phyloP scores from a whole-genome alignment of 306 rosid genomes.

The Vigna nakashimae region DNA sequence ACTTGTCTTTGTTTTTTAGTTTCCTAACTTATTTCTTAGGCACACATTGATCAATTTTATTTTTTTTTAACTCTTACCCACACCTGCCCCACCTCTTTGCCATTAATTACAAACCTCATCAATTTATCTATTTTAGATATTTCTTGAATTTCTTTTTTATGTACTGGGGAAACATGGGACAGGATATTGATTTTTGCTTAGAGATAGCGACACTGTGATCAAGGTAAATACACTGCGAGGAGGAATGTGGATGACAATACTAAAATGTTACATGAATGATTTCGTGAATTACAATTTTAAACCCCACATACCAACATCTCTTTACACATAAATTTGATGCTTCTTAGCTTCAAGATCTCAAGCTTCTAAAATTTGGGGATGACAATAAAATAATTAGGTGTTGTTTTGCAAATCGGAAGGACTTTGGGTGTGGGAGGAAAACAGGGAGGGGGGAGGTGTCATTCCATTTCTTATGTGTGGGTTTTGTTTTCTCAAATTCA shows the following conservation, averaged over 20 bases:
- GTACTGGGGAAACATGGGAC: background rate
- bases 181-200: background rate
- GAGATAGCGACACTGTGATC: background rate
- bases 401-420: background rate
- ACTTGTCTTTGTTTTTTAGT: too few species aligned
- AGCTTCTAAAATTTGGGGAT: conserved; percentile 1
- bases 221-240: conserved; percentile 16
- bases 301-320: background rate
- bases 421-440: too few species aligned
- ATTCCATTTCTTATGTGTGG: conserved; percentile 19
- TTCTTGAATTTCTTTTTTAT: background rate
- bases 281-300: background rate
- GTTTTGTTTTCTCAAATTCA: background rate
- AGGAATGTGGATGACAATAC: background rate
- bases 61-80: too few species aligned
- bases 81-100: too few species aligned
- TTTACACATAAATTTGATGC: background rate
- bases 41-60: too few species aligned
- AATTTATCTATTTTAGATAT: conserved; percentile 10
- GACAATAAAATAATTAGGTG: background rate
- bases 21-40: too few species aligned
- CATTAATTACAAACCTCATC: background rate
- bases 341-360: conserved; percentile 29
- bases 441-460: background rate
- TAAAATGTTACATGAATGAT: background rate